Conservation (phyloP, 352 stramenopile genomes). For the Globisporangium camurandrum region DNA sequence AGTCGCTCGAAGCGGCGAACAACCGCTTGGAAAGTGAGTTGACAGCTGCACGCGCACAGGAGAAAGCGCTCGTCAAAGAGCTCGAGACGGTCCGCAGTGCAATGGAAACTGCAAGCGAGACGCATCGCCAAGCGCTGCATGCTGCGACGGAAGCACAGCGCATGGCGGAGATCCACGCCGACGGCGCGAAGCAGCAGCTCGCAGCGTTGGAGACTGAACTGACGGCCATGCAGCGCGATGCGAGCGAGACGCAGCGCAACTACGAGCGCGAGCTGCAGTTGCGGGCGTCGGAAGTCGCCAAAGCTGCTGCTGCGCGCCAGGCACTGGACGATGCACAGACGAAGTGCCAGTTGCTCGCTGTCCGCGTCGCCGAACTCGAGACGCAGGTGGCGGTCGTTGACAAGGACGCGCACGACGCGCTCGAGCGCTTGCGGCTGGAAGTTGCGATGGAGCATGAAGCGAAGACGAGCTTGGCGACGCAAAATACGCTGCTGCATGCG, state of each 20-base stretch:
- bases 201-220: conserved; percentile 39
- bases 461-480: conserved; percentile 42
- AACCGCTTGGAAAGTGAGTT: conserved; percentile 35
- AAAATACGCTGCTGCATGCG: conserved; percentile 69
- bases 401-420: conserved; percentile 24
- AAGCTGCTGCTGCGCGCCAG: conserved; percentile 38
- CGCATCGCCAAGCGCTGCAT: conserved; percentile 27
- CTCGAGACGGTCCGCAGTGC: conserved; percentile 58
- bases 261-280: conserved; percentile 83
- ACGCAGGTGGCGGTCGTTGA: conserved; percentile 26
- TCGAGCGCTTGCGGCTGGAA: conserved; percentile 38
- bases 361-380: conserved; percentile 32
- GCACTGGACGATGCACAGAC: conserved; percentile 44
- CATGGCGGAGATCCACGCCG: conserved; percentile 33
- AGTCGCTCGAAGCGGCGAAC: conserved; percentile 31
- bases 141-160: conserved; percentile 42
- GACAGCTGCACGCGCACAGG: conserved; percentile 29
- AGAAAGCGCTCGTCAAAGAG: conserved; percentile 53
- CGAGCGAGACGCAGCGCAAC: conserved; percentile 52
- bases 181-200: conserved; percentile 37
- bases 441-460: conserved; percentile 41
- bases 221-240: conserved; percentile 28
- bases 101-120: conserved; percentile 36
- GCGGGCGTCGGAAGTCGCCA: conserved; percentile 56
- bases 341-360: conserved; percentile 25